A percentile compares a stretch with the other conserved stretches of the same genome.
Evolutionary conservation across 1,139 yeast species (phyloP).

Genomic region (Zygosaccharomyces sapae): DNA sequence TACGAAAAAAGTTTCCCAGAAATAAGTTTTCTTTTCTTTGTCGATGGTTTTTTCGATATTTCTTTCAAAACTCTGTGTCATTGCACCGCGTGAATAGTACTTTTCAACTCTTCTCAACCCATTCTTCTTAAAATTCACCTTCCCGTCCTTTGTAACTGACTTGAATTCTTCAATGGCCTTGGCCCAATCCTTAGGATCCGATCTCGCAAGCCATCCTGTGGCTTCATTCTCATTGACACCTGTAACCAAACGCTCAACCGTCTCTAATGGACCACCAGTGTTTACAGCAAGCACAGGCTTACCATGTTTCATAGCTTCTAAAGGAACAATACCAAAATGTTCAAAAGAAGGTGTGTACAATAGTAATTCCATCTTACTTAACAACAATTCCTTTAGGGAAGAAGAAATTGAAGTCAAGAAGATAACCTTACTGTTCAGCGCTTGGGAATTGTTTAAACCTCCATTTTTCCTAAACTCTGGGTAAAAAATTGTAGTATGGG

Average conservation of each 20-base stretch:
- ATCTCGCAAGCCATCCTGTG: conserved; percentile 75
- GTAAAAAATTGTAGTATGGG: conserved; percentile 46
- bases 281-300: conserved; percentile 83
- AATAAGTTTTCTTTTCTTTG: conserved; percentile 17
- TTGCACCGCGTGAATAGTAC: conserved; percentile 56
- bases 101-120: conserved; percentile 53
- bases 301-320: conserved; percentile 84
- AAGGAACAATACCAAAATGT: conserved; percentile 96
- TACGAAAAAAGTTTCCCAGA: conserved; percentile 23
- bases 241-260: conserved; percentile 47
- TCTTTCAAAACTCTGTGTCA: conserved; percentile 53
- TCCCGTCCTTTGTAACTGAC: conserved; percentile 36
- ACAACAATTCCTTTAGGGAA: conserved; percentile 57
- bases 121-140: conserved; percentile 42
- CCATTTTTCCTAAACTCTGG: conserved; percentile 39
- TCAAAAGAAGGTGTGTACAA: conserved; percentile 88
- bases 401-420: conserved; percentile 80
- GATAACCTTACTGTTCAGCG: conserved; percentile 45
- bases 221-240: conserved; percentile 44
- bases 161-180: conserved; percentile 46
- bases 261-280: conserved; percentile 91
- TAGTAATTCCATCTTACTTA: conserved; percentile 55
- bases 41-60: conserved; percentile 33
- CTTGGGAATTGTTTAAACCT: conserved; percentile 24
- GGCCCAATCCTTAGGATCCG: conserved; percentile 61